Evolutionary conservation across 1,284 basidiomycete genomes (phyloP).

Genomic region (Vanrija humicola): DNA sequence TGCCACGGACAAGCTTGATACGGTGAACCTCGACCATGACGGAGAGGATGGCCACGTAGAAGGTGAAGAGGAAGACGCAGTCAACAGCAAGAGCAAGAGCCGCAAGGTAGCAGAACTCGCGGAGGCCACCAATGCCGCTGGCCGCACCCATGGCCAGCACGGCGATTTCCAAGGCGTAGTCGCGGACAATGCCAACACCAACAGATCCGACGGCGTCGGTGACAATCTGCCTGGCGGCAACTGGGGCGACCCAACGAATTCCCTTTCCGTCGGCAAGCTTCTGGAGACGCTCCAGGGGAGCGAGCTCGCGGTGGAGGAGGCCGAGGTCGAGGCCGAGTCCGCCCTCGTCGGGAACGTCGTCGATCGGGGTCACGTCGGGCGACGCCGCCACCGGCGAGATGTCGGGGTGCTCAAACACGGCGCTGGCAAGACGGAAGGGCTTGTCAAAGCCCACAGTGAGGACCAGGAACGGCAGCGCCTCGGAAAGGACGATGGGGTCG

Average conservation of each 20-base stretch:
- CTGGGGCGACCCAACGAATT: slow-evolving; percentile 54
- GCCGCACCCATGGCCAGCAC: slow-evolving; percentile 84
- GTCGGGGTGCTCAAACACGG: slow-evolving; percentile 84
- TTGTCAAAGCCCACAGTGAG: slow-evolving; percentile 98
- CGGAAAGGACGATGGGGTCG: slow-evolving; percentile 83
- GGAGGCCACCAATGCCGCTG: slow-evolving; percentile 80
- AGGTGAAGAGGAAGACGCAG: slow-evolving; percentile 83
- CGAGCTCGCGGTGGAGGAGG: slow-evolving; percentile 45
- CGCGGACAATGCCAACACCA: slow-evolving; percentile 80
- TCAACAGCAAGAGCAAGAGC: slow-evolving; percentile 81
- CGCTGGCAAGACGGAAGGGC: slow-evolving; percentile 83
- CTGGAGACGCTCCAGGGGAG: slow-evolving; percentile 46
- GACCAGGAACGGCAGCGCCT: slow-evolving; percentile 94
- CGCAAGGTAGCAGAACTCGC: slow-evolving; percentile 85
- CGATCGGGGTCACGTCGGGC: slow-evolving; percentile 47
- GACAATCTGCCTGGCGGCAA: slow-evolving; percentile 76
- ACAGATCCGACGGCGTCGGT: slow-evolving; percentile 74
- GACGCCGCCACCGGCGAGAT: slow-evolving; percentile 52
- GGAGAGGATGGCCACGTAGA: slow-evolving; percentile 81
- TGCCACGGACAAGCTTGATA: slow-evolving; percentile 57
- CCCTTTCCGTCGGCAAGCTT: slow-evolving; percentile 47
- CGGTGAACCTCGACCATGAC: slow-evolving; percentile 85
- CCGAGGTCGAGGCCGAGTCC: slow-evolving; percentile 41
- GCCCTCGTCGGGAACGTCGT: slow-evolving; percentile 23
- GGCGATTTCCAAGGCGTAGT: slow-evolving; percentile 87